A percentile compares a stretch with the other conserved stretches of the same genome.
phyloP scores from a whole-genome alignment of 2,329 filamentous ascomycete genomes.

The Aspergillus eucalypticola region DNA sequence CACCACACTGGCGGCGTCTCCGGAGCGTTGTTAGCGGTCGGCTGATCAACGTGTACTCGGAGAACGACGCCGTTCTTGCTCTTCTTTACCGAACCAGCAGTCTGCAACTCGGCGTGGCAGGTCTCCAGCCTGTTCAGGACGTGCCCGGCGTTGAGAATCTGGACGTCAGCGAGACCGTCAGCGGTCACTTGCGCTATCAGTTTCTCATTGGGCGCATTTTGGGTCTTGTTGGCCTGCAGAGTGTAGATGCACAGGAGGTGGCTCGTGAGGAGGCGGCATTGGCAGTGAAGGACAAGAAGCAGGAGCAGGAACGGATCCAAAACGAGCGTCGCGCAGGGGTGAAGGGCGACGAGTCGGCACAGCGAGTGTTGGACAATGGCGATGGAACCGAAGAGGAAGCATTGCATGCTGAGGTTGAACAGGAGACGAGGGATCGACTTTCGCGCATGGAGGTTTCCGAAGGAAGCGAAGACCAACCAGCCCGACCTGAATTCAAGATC shows the following conservation, averaged over 20 bases:
- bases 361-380: slow-evolving; percentile 16
- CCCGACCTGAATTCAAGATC: not conserved
- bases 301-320: slow-evolving; percentile 37
- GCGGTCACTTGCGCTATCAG: slow-evolving; percentile 70
- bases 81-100: slow-evolving; percentile 85
- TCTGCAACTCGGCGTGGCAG: slow-evolving; percentile 79
- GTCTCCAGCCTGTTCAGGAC: slow-evolving; percentile 69
- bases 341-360: slow-evolving; percentile 19
- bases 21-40: slow-evolving; percentile 77
- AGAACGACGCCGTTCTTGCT: slow-evolving; percentile 82
- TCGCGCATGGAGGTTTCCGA: slow-evolving; percentile 11
- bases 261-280: slow-evolving; percentile 47
- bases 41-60: slow-evolving; percentile 84
- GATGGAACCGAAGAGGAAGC: not conserved
- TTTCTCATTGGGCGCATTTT: slow-evolving; percentile 67
- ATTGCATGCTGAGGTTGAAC: slow-evolving; percentile 32
- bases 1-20: slow-evolving; percentile 72
- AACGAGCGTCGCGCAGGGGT: slow-evolving; percentile 34
- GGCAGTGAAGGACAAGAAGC: slow-evolving; percentile 39
- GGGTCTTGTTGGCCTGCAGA: slow-evolving; percentile 67
- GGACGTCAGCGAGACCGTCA: slow-evolving; percentile 65
- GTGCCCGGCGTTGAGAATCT: slow-evolving; percentile 61
- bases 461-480: not conserved
- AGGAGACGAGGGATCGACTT: slow-evolving; percentile 33
- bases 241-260: slow-evolving; percentile 54